These are phyloP conservation scores for Bonia amplexicaulis DNA, from an alignment of 176 grass and related monocot genomes.

Conservation along the genomic window DNA sequence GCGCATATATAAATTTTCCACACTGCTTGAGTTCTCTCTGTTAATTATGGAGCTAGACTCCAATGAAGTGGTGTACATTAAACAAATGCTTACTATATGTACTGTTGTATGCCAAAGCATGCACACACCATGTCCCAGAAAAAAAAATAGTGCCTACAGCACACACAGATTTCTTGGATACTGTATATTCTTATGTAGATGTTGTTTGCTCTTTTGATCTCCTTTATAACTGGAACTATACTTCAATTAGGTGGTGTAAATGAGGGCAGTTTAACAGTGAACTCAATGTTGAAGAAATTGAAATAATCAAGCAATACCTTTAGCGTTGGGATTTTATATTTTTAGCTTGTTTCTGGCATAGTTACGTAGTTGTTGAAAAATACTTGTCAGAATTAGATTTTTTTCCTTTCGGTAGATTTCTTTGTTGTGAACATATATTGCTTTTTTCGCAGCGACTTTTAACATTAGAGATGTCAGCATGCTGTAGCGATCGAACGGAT, in stretches of 20 bases:
- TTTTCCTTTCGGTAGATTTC: not conserved
- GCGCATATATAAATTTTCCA: conserved; percentile 39
- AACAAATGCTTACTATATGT: not conserved
- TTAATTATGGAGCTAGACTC: conserved; percentile 25
- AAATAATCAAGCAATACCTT: not conserved
- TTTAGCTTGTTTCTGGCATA: not conserved
- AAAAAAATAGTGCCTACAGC: not conserved
- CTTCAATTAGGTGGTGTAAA: conserved; percentile 2
- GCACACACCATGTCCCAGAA: not conserved
- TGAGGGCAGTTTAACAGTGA: not conserved
- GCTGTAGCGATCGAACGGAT: not conserved
- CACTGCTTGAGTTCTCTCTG: conserved; percentile 43
- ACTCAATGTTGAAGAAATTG: not conserved
- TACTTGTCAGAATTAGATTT: not conserved
- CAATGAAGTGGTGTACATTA: conserved; percentile 24
- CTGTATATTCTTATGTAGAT: not conserved
- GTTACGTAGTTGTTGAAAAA: not conserved
- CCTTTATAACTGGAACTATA: not conserved
- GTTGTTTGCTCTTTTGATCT: not conserved
- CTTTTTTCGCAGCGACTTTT: not conserved
- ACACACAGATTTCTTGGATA: not conserved
- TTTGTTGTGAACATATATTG: not conserved
- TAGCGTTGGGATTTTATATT: not conserved
- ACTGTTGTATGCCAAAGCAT: no score
- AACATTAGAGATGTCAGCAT: not conserved